Evolutionary conservation across 148 eudicot species (phyloP).

Genomic region (Rheum nobile): DNA sequence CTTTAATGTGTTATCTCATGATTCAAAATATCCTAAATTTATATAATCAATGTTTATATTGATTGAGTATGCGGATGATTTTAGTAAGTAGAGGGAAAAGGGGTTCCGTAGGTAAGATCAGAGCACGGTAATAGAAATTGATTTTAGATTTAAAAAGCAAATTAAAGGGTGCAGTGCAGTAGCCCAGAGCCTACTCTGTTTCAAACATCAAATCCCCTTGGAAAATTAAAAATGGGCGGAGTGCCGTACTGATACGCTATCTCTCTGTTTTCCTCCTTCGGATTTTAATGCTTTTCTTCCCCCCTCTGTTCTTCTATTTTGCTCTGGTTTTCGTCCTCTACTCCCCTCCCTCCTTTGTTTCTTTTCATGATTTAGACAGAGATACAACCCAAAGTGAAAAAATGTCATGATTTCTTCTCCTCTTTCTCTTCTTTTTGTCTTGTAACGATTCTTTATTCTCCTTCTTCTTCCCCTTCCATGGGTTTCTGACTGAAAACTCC

Average conservation of each 20-base stretch:
- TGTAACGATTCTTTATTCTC: neutral
- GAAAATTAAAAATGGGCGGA: conserved; percentile 7
- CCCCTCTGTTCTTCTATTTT: neutral
- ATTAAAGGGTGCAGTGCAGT: neutral
- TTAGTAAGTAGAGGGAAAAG: too few species aligned
- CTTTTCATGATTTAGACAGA: neutral
- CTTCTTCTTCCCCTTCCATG: neutral
- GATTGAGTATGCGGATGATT: too few species aligned
- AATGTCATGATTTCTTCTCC: neutral
- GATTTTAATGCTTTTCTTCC: conserved; percentile 4
- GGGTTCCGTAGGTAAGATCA: too few species aligned
- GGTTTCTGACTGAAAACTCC: neutral
- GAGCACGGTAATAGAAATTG: too few species aligned
- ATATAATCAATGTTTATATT: too few species aligned
- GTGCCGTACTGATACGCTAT: conserved; percentile 10
- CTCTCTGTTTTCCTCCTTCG: neutral
- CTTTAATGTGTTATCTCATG: too few species aligned
- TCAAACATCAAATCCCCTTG: conserved; percentile 10
- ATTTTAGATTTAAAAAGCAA: too few species aligned
- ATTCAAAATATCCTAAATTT: too few species aligned
- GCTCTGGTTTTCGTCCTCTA: neutral
- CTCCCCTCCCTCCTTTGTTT: neutral
- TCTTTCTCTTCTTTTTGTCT: neutral
- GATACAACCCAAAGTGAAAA: neutral
- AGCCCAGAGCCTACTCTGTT: conserved; percentile 1